phyloP scores from a whole-genome alignment of 768 basidiomycete genomes.

The Serendipita indica region DNA sequence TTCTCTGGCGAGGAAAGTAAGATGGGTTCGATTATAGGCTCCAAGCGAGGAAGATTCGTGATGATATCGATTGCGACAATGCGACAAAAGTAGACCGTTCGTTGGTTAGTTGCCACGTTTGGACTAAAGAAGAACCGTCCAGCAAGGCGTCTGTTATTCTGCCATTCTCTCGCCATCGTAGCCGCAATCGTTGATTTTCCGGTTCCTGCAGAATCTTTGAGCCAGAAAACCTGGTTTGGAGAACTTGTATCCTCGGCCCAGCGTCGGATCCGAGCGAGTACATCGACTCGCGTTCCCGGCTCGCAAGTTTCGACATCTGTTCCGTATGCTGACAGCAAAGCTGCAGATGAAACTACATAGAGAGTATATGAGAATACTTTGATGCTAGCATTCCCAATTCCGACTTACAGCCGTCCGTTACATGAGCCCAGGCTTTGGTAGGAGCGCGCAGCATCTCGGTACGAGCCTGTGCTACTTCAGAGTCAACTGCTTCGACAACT shows the following conservation, averaged over 20 bases:
- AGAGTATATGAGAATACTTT: too few relatives aligned
- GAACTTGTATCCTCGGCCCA: not conserved
- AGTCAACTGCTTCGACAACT: too few relatives aligned
- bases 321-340: too few relatives aligned
- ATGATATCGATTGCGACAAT: not conserved
- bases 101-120: not conserved
- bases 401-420: too few relatives aligned
- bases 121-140: constrained; percentile 7
- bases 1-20: not conserved
- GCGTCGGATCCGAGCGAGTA: not conserved
- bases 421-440: too few relatives aligned
- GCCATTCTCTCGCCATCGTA: not conserved
- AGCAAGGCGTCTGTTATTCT: not conserved
- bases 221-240: not conserved
- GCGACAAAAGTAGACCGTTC: not conserved
- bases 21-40: not conserved
- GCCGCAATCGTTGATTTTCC: not conserved
- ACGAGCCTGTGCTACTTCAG: too few relatives aligned
- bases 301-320: not conserved
- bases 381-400: too few relatives aligned
- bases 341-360: too few relatives aligned
- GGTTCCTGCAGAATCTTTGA: not conserved
- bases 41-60: not conserved
- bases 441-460: too few relatives aligned
- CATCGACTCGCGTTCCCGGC: not conserved